Percentiles rank a stretch among this genome's conserved stretches.
Conservation (phyloP, 2,329 filamentous ascomycete genomes). For the Rhynchosporium secalis region DNA sequence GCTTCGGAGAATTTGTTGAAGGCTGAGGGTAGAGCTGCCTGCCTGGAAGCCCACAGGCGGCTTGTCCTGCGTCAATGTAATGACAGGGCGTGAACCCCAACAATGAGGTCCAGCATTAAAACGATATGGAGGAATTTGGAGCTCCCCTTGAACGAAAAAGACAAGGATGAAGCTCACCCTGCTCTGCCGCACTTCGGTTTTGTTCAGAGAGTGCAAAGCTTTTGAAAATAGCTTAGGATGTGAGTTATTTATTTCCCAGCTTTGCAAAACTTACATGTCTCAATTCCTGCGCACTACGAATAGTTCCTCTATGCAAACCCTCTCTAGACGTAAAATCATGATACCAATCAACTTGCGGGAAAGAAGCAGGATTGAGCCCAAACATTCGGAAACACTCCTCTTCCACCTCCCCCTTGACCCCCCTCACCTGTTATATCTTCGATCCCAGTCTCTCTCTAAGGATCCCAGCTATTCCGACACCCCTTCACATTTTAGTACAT, state of each 20-base stretch:
- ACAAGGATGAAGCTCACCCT: slow-evolving; percentile 1
- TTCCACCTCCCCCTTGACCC: too few relatives aligned
- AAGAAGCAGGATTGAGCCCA: too few relatives aligned
- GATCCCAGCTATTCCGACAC: not conserved
- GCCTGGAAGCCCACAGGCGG: not conserved
- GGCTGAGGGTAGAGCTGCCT: slow-evolving; percentile 11
- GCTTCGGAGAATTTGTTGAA: slow-evolving; percentile 32
- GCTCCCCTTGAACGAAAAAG: not conserved
- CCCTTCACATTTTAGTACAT: slow-evolving; percentile 5
- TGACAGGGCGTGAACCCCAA: slow-evolving; percentile 7
- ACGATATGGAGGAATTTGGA: not conserved
- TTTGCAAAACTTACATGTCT: not conserved
- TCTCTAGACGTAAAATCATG: too few relatives aligned
- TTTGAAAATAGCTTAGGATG: too few relatives aligned
- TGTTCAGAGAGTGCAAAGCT: too few relatives aligned
- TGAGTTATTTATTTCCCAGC: not conserved
- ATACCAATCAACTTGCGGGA: not conserved
- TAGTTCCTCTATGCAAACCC: not conserved
- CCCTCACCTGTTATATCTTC: too few relatives aligned
- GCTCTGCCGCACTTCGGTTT: not conserved
- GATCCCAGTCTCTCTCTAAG: too few relatives aligned
- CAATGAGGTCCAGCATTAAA: not conserved
- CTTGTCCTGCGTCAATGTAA: not conserved
- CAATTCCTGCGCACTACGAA: not conserved
- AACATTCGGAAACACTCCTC: too few relatives aligned